Percentiles rank a stretch among this genome's conserved stretches.
Evolutionary conservation across 2,329 filamentous ascomycete genomes (phyloP).

Genomic region (Colletotrichum sojae): DNA sequence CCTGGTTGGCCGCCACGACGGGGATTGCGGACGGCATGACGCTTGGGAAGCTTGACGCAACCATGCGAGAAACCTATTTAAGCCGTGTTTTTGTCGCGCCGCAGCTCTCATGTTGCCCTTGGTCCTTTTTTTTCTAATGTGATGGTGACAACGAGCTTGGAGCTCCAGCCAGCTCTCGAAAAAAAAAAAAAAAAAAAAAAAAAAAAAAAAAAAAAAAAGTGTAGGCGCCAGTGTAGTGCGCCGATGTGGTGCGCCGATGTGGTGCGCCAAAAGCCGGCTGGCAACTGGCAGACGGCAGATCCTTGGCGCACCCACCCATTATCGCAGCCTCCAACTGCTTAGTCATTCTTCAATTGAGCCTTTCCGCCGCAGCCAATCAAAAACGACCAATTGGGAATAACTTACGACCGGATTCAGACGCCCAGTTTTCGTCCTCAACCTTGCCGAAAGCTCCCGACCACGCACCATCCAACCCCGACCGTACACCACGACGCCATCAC

Average conservation of each 20-base stretch:
- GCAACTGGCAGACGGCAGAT: slow-evolving; percentile 12
- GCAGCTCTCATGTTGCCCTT: too few species aligned
- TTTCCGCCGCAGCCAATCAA: slow-evolving; percentile 58
- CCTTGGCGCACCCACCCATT: not conserved
- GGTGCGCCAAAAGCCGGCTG: not conserved
- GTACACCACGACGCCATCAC: slow-evolving; percentile 36
- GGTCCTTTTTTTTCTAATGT: slow-evolving; percentile 8
- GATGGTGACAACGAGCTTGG: slow-evolving; percentile 18
- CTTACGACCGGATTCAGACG: slow-evolving; percentile 56
- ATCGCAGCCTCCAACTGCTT: slow-evolving; percentile 14
- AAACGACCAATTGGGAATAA: slow-evolving; percentile 64
- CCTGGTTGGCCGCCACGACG: slow-evolving; percentile 4
- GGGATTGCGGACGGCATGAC: not conserved
- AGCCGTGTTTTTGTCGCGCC: not conserved
- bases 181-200: not conserved
- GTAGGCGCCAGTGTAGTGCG: not conserved
- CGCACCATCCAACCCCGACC: slow-evolving; percentile 47
- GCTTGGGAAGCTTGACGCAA: slow-evolving; percentile 9
- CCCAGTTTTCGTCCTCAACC: slow-evolving; percentile 40
- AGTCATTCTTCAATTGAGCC: slow-evolving; percentile 21
- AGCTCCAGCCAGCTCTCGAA: slow-evolving; percentile 3
- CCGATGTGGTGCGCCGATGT: too few species aligned
- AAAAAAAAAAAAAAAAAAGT: slow-evolving; percentile 4
- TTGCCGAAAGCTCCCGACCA: slow-evolving; percentile 58
- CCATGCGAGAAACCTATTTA: slow-evolving; percentile 1